A percentile compares a stretch with the other conserved stretches of the same genome.
Evolutionary conservation across 495 filamentous ascomycete species (phyloP).

Genomic region (Letharia lupina): DNA sequence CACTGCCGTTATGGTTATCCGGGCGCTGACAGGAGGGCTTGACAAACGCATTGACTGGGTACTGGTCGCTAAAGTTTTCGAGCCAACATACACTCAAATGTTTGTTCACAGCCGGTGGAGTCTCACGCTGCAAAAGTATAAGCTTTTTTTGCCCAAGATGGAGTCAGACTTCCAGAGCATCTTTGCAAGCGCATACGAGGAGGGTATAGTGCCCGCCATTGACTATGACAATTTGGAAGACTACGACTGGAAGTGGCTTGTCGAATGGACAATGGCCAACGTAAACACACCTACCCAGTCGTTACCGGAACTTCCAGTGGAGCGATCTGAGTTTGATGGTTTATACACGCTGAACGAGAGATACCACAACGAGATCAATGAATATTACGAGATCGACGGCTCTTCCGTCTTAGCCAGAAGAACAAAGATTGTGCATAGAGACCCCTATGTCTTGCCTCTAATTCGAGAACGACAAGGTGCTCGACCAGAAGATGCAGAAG

Average conservation of each 20-base stretch:
- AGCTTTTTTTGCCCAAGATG: slow-evolving; percentile 56
- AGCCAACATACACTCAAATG: slow-evolving; percentile 46
- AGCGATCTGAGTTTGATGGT: slow-evolving; percentile 42
- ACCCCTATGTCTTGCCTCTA: slow-evolving; percentile 33
- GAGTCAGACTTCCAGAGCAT: slow-evolving; percentile 66
- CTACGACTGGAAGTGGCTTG: slow-evolving; percentile 69
- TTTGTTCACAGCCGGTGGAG: slow-evolving; percentile 56
- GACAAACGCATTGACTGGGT: slow-evolving; percentile 66
- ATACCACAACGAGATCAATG: slow-evolving; percentile 28
- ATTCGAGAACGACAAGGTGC: neutral
- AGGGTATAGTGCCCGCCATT: slow-evolving; percentile 56
- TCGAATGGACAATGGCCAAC: slow-evolving; percentile 60
- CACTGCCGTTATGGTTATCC: slow-evolving; percentile 64
- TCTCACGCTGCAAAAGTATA: slow-evolving; percentile 47
- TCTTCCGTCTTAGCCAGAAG: slow-evolving; percentile 31
- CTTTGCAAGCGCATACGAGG: slow-evolving; percentile 69
- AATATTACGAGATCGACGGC: slow-evolving; percentile 36
- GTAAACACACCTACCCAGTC: slow-evolving; percentile 37
- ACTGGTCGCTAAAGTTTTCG: slow-evolving; percentile 55
- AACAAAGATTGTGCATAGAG: slow-evolving; percentile 31
- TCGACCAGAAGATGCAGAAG: slow-evolving; percentile 21
- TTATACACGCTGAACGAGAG: slow-evolving; percentile 41
- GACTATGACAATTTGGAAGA: slow-evolving; percentile 60
- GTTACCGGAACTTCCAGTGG: slow-evolving; percentile 43
- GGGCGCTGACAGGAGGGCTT: slow-evolving; percentile 63